Evolutionary conservation across 441 rosid genomes (phyloP).

Genomic region (Erysimum pusillum): DNA sequence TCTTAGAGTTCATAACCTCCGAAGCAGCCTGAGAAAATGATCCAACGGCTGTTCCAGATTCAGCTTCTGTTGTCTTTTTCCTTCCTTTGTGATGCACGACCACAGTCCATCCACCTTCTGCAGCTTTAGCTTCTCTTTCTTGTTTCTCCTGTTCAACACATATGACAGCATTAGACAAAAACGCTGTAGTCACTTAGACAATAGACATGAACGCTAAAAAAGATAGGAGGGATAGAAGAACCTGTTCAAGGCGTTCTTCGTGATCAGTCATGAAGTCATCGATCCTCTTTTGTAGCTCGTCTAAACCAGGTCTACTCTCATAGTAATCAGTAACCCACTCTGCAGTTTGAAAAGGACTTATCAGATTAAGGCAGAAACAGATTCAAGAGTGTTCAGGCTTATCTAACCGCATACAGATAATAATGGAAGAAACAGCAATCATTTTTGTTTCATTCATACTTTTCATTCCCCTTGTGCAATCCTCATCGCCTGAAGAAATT

Average conservation of each 20-base stretch:
- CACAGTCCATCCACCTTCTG: conserved; percentile 55
- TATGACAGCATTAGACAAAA: neutral
- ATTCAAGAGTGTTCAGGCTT: neutral
- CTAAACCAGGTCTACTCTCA: conserved; percentile 80
- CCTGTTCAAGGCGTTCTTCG: conserved; percentile 84
- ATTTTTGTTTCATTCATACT: conserved; percentile 56
- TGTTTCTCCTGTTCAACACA: conserved; percentile 54
- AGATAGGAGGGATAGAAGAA: conserved; percentile 36
- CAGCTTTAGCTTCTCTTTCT: conserved; percentile 51
- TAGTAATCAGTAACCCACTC: conserved; percentile 84
- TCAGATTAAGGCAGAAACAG: conserved; percentile 20
- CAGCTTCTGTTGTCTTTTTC: conserved; percentile 50
- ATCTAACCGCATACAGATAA: conserved; percentile 13
- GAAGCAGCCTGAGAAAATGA: conserved; percentile 63
- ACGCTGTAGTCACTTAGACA: neutral
- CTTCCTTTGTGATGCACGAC: conserved; percentile 54
- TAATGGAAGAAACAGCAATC: neutral
- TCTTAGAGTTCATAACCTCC: conserved; percentile 69
- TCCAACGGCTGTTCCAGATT: conserved; percentile 48
- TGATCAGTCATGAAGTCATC: conserved; percentile 83
- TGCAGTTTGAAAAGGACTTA: conserved; percentile 48
- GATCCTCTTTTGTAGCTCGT: conserved; percentile 76
- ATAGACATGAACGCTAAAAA: neutral
- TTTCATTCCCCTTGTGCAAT: conserved; percentile 85
- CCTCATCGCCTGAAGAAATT: conserved; percentile 89